Percentiles rank a stretch among this genome's conserved stretches.
Evolutionary conservation across 2,329 filamentous ascomycete genomes (phyloP).

Genomic region (Fusarium newnesense): DNA sequence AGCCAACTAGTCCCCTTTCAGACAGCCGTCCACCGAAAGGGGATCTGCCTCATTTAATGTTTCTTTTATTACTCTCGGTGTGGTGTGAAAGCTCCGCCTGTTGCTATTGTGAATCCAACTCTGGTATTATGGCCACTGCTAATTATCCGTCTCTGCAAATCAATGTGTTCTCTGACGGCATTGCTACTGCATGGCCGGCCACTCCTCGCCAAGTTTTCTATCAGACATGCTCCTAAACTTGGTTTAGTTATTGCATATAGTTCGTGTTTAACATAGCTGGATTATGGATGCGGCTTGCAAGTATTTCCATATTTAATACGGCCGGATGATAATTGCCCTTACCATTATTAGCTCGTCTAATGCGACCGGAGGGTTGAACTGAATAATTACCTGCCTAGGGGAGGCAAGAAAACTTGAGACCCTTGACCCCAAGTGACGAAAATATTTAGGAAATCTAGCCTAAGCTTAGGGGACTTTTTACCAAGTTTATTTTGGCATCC

Average conservation of each 20-base stretch:
- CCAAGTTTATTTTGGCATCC: no score
- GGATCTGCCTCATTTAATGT: slow-evolving; percentile 43
- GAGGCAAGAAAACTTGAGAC: no score
- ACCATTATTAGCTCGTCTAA: slow-evolving; percentile 30
- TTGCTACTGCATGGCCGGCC: background rate
- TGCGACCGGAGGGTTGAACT: slow-evolving; percentile 5
- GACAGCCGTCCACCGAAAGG: slow-evolving; percentile 35
- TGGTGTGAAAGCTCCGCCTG: slow-evolving; percentile 34
- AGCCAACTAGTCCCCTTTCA: slow-evolving; percentile 25
- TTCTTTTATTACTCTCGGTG: slow-evolving; percentile 26
- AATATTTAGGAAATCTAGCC: no score
- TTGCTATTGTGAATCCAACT: slow-evolving; percentile 28
- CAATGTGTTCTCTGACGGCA: slow-evolving; percentile 15
- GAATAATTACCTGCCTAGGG: background rate
- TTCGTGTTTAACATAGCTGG: slow-evolving; percentile 25
- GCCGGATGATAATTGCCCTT: background rate
- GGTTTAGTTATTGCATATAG: slow-evolving; percentile 9
- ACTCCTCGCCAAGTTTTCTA: background rate
- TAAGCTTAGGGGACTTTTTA: no score
- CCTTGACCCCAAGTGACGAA: no score
- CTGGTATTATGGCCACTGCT: background rate
- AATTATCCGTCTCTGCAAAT: slow-evolving; percentile 27
- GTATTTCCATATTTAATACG: slow-evolving; percentile 7
- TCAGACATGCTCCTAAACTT: slow-evolving; percentile 7
- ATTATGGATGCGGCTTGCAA: slow-evolving; percentile 8